Base-by-base conservation (phyloP, 768 basidiomycete species). In the Lentinula sp. region DNA sequence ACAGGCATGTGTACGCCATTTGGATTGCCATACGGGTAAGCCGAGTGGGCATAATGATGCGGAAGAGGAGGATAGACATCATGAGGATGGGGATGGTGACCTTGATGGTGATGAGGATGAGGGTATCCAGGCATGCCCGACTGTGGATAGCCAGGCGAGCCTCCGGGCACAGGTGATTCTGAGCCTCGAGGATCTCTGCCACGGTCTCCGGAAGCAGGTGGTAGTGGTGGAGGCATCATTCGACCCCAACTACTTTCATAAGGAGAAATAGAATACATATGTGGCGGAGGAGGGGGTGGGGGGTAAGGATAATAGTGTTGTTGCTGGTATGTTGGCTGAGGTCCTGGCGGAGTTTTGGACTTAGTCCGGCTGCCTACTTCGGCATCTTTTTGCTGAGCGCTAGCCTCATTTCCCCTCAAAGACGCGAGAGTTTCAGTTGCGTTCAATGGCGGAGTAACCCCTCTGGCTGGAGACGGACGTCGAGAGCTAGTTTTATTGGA, bases 271-370 rank as follows among this genome's bases (percentile, higher is more conserved):
- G 23, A 41, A 33, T 42, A 56, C 55, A 56, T 41, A 56, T 56
- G 55, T 16, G 55, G 53, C 15, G 43, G 43, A 37, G 51, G 51
- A 37, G 54, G 54, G 20, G 37, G 37, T 9, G 54, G 55, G 16
- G 55, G 55, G 16, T 56, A 56, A 42, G 55, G 20, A 56, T 56
- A 56, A 23, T 56, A 56, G 16, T 56, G 55, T 28, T 41, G 55
- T 15, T 56, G 55, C 13, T 56, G 55, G 15, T 56, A 23, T 5
- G n/a, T 12, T 28, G n/a, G 41, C 20, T 37, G 55, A 9, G 41
- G 41, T 33, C 35, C 32, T 18, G 55, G 55, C 12, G 55, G 55
- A 56, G 55, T 41, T 20, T 41, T 18, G 37, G 55, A 56, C 28
- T 33, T 56, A 12, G 36, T 13, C 6, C 54, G 41, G 23, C 12